Percentiles rank a stretch among this genome's conserved stretches.
phyloP scores from a whole-genome alignment of 1,284 basidiomycete genomes.

The Wallemia ichthyophaga region DNA sequence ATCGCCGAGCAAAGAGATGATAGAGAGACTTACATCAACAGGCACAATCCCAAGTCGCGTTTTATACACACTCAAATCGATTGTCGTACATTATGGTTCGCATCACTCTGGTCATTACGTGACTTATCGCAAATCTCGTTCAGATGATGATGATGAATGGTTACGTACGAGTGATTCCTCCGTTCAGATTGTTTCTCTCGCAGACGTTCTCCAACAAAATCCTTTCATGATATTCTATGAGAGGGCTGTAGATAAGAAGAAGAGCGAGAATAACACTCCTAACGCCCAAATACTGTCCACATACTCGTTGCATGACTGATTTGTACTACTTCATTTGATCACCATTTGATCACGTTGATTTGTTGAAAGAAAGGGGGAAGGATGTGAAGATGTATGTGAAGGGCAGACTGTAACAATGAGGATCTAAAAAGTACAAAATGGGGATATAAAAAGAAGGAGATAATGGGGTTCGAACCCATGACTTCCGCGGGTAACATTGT shows the following conservation, averaged over 20 bases:
- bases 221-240: constrained; percentile 13
- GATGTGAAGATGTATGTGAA: too few relatives aligned
- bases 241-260: not conserved
- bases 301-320: too few relatives aligned
- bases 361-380: too few relatives aligned
- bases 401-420: too few relatives aligned
- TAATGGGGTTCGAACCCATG: too few relatives aligned
- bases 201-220: constrained; percentile 9
- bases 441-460: too few relatives aligned
- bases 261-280: too few relatives aligned
- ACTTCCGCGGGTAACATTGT: too few relatives aligned
- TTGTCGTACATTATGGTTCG: constrained; percentile 12
- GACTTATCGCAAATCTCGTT: constrained; percentile 8
- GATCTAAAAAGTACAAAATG: too few relatives aligned
- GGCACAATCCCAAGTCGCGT: constrained; percentile 1
- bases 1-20: not conserved
- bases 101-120: constrained; percentile 13
- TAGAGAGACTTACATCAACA: not conserved
- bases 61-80: constrained; percentile 8
- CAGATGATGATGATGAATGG: constrained; percentile 6
- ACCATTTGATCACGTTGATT: too few relatives aligned
- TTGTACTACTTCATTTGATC: too few relatives aligned
- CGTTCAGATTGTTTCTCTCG: constrained; percentile 6
- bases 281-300: too few relatives aligned
- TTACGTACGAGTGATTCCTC: constrained; percentile 11